Conservation (phyloP, 768 basidiomycete genomes). For the Favolaschia claudopus region DNA sequence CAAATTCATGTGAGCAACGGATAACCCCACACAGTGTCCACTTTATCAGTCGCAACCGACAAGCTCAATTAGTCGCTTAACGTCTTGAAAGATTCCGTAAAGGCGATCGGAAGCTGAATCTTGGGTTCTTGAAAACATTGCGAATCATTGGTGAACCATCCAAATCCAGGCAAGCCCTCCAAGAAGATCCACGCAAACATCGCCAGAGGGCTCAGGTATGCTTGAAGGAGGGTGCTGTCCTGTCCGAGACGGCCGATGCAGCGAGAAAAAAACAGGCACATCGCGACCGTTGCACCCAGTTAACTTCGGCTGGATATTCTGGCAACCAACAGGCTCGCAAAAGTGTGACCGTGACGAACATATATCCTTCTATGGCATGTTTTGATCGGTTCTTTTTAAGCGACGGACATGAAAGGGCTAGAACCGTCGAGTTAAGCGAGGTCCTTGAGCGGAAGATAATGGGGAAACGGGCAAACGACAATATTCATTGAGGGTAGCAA, state of each 20-base stretch:
- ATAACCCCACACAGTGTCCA: constrained; percentile 23
- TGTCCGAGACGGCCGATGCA: constrained; percentile 15
- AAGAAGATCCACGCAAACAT: not conserved
- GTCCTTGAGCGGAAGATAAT: no score
- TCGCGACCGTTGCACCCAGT: constrained; percentile 19
- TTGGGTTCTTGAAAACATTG: not conserved
- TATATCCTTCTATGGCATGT: constrained; percentile 13
- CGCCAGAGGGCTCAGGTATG: not conserved
- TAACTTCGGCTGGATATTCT: not conserved
- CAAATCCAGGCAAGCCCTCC: no score
- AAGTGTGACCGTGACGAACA: constrained; percentile 10
- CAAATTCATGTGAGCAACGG: constrained; percentile 23
- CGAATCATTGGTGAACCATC: not conserved
- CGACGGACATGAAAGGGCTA: not conserved
- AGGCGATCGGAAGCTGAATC: constrained; percentile 13
- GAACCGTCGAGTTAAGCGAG: no score
- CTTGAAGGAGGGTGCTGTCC: not conserved
- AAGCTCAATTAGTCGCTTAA: constrained; percentile 12
- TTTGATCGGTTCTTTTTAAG: not conserved
- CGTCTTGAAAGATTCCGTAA: constrained; percentile 17
- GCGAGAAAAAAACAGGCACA: constrained; percentile 1
- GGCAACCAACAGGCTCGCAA: constrained; percentile 15
- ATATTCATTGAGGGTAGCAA: no score
- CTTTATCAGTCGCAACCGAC: constrained; percentile 25
- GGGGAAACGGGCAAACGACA: no score